phyloP scores from a whole-genome alignment of 2,329 filamentous ascomycete species.

The Coniochaeta ligniaria region DNA sequence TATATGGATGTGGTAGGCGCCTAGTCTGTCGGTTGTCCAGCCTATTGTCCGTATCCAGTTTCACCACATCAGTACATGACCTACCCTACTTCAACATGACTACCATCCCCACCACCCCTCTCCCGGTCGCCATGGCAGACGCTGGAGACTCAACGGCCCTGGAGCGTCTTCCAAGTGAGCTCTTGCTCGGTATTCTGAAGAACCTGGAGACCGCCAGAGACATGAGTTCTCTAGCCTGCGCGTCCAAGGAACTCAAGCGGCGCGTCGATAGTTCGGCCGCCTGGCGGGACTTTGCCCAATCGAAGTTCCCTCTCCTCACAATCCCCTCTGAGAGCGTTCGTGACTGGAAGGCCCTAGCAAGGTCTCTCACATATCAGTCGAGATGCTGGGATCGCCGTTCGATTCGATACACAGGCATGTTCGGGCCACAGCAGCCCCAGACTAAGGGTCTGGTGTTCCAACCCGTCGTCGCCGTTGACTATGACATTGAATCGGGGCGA shows the following conservation, averaged over 20 bases:
- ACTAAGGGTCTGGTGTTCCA: constrained; percentile 33
- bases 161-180: constrained; percentile 38
- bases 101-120: neutral
- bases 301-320: constrained; percentile 32
- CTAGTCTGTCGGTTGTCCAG: neutral
- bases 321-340: constrained; percentile 17
- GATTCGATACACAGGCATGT: constrained; percentile 28
- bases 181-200: constrained; percentile 40
- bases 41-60: neutral
- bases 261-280: constrained; percentile 26
- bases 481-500: constrained; percentile 24
- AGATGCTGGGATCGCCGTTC: constrained; percentile 45
- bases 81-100: no score
- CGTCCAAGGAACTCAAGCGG: constrained; percentile 29
- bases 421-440: constrained; percentile 12
- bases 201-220: constrained; percentile 41
- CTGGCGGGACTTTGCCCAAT: constrained; percentile 42
- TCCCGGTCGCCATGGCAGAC: neutral
- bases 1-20: neutral
- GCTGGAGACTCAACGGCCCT: constrained; percentile 17
- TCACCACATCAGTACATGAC: neutral
- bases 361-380: constrained; percentile 40
- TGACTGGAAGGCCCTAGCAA: constrained; percentile 31
- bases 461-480: constrained; percentile 37
- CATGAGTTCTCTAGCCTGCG: constrained; percentile 30